Evolutionary conservation across 2,329 filamentous ascomycete species (phyloP).

Genomic region (Gaeumannomyces sp.): DNA sequence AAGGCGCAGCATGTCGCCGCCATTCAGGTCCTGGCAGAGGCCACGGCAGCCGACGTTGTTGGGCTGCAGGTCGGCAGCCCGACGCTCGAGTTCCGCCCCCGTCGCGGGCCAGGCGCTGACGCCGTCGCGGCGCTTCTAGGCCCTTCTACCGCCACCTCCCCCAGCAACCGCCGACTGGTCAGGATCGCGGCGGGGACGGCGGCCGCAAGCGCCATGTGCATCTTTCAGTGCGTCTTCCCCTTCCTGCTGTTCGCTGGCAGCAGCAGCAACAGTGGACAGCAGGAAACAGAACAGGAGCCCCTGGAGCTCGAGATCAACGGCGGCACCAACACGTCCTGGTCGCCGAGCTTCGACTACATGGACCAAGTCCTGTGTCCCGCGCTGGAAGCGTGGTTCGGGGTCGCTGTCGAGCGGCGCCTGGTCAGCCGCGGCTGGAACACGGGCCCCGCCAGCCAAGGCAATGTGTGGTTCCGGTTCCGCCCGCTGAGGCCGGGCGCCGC

Average conservation of each 20-base stretch:
- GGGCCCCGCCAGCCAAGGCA: conserved; percentile 35
- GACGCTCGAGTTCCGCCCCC: conserved; percentile 41
- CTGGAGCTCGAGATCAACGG: conserved; percentile 47
- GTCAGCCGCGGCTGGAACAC: conserved; percentile 44
- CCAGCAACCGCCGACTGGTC: conserved; percentile 31
- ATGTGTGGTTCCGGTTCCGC: conserved; percentile 38
- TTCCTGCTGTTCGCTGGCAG: conserved; percentile 49
- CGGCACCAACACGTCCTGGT: conserved; percentile 54
- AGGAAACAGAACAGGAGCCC: conserved; percentile 23
- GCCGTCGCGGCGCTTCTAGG: neutral
- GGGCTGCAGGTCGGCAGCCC: conserved; percentile 46
- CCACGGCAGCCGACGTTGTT: conserved; percentile 42
- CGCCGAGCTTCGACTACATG: conserved; percentile 55
- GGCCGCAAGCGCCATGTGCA: conserved; percentile 49
- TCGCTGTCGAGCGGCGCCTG: conserved; percentile 39
- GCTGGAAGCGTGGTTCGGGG: conserved; percentile 43
- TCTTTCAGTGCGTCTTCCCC: conserved; percentile 55
- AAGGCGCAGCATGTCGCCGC: conserved; percentile 55
- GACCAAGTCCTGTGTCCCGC: conserved; percentile 54
- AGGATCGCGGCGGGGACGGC: conserved; percentile 42
- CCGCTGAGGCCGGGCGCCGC: conserved; percentile 26
- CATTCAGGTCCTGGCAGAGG: conserved; percentile 46
- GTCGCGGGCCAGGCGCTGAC: conserved; percentile 11
- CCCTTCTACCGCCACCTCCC: too few relatives aligned
- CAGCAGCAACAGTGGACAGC: conserved; percentile 19